Conservation (phyloP, 2,329 filamentous ascomycete genomes). For the Bretziella fagacearum region DNA sequence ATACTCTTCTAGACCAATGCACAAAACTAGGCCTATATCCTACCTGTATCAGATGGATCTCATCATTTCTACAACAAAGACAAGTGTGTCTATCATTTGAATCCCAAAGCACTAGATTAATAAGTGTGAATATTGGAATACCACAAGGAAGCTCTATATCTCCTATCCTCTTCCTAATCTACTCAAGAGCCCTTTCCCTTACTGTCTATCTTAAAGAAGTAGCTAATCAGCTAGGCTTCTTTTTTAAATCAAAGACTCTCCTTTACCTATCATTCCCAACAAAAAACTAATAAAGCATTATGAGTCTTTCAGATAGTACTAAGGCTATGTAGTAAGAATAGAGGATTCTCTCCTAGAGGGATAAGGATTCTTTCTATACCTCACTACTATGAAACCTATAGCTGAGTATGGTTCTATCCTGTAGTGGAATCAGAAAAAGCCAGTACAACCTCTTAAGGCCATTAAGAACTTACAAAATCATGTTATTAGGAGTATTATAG, state of each 20-base stretch:
- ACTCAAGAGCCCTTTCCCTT: no score
- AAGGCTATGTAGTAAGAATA: background rate
- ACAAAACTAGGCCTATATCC: no score
- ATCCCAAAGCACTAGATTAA: no score
- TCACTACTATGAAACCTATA: background rate
- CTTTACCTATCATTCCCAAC: background rate
- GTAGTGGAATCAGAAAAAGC: background rate
- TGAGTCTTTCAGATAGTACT: background rate
- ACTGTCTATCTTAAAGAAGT: background rate
- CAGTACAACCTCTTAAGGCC: background rate
- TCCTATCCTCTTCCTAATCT: no score
- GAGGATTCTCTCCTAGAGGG: background rate
- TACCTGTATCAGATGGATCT: no score
- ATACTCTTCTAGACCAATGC: no score
- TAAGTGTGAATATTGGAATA: no score
- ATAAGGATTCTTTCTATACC: background rate
- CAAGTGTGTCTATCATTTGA: no score
- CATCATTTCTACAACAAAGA: no score
- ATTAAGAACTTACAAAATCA: background rate
- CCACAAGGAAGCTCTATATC: no score
- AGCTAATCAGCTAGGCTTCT: background rate
- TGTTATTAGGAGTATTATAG: background rate
- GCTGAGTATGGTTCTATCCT: background rate
- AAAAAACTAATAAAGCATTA: background rate
- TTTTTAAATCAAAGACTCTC: background rate